Conservation (phyloP, 2,329 filamentous ascomycete genomes). For the Berkeleyomyces basicola region DNA sequence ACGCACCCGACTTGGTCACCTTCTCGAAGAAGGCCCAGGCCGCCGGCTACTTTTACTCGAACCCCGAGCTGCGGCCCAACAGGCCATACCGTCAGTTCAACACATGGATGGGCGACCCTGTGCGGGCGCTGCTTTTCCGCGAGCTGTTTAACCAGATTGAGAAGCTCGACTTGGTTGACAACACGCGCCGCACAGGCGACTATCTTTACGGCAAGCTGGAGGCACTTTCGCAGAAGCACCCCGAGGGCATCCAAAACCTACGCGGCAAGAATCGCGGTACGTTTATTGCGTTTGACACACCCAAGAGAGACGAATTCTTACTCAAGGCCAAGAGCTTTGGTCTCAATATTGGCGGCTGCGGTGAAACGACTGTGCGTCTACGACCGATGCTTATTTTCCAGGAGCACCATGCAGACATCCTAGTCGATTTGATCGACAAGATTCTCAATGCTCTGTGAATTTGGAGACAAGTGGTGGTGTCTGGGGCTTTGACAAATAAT, state of each 20-base stretch:
- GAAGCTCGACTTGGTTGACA: slow-evolving; percentile 57
- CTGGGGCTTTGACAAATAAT: background rate
- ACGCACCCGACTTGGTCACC: slow-evolving; percentile 71
- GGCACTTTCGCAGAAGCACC: slow-evolving; percentile 46
- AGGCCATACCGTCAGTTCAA: slow-evolving; percentile 88
- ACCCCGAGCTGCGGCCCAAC: slow-evolving; percentile 58
- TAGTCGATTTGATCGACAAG: slow-evolving; percentile 65
- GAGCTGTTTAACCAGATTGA: slow-evolving; percentile 64
- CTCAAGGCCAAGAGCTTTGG: slow-evolving; percentile 59
- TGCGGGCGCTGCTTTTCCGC: slow-evolving; percentile 62
- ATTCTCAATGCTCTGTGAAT: slow-evolving; percentile 34
- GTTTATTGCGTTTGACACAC: slow-evolving; percentile 67
- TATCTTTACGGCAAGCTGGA: slow-evolving; percentile 52
- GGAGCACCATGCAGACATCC: slow-evolving; percentile 74
- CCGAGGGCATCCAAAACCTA: slow-evolving; percentile 48
- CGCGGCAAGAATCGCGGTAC: slow-evolving; percentile 51
- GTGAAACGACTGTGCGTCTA: slow-evolving; percentile 50
- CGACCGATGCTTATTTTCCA: slow-evolving; percentile 83
- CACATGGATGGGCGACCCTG: slow-evolving; percentile 92
- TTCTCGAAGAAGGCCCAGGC: slow-evolving; percentile 81
- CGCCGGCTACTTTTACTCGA: slow-evolving; percentile 67
- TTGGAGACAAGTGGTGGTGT: background rate
- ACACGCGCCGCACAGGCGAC: slow-evolving; percentile 54
- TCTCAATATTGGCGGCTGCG: slow-evolving; percentile 64
- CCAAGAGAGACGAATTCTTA: slow-evolving; percentile 46